Percentiles rank a stretch among this genome's conserved stretches.
Evolutionary conservation across 306 rosid species (phyloP).

Genomic region (Mimosa pudica): DNA sequence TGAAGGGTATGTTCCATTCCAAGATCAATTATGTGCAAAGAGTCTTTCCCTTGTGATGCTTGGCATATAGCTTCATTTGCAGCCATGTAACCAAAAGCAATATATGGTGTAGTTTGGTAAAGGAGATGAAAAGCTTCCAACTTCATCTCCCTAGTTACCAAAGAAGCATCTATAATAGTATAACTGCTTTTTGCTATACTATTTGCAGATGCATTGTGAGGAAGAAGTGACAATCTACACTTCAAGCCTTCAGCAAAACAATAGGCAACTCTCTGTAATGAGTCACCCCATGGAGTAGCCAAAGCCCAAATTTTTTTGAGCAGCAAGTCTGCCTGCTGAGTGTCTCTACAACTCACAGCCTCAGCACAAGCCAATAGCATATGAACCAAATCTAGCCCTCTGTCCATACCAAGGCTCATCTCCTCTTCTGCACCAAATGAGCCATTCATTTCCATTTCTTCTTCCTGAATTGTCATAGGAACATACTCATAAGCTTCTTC

Average conservation of each 20-base stretch:
- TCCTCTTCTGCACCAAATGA: constrained; percentile 32
- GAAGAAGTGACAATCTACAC: constrained; percentile 65
- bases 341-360: constrained; percentile 75
- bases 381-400: constrained; percentile 80
- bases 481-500: constrained; percentile 25
- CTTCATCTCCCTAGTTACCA: constrained; percentile 55
- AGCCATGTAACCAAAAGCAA: constrained; percentile 75
- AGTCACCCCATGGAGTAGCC: constrained; percentile 64
- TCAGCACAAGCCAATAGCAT: constrained; percentile 77
- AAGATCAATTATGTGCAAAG: constrained; percentile 67
- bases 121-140: constrained; percentile 71
- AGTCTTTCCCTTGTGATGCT: constrained; percentile 58
- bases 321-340: constrained; percentile 54
- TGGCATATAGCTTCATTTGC: constrained; percentile 78
- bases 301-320: constrained; percentile 56
- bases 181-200: constrained; percentile 36
- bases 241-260: constrained; percentile 67
- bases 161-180: constrained; percentile 37
- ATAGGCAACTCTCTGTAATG: constrained; percentile 68
- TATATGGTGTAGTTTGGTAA: constrained; percentile 76
- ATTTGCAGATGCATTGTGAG: constrained; percentile 48
- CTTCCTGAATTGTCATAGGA: constrained; percentile 43
- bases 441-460: constrained; percentile 40
- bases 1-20: constrained; percentile 76
- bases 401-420: constrained; percentile 50